These are phyloP conservation scores for Phaffomyces antillensis DNA, from an alignment of 805 yeast genomes.

Conservation along the genomic window DNA sequence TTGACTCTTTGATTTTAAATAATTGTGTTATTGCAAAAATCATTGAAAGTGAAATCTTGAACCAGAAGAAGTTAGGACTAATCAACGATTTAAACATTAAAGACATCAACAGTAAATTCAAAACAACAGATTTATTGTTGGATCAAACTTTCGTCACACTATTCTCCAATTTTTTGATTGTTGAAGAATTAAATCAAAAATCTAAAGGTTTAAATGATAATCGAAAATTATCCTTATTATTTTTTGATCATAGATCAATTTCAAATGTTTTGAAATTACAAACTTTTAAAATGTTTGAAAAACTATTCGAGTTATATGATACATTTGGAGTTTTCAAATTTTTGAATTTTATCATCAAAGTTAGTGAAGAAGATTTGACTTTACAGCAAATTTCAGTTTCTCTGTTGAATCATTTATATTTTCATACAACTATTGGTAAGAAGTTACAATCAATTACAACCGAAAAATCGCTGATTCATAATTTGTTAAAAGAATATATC, in stretches of 20 bases:
- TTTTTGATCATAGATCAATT: constrained; percentile 12
- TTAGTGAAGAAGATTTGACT: constrained; percentile 28
- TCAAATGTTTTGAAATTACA: constrained; percentile 18
- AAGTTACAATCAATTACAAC: constrained; percentile 10
- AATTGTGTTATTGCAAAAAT: constrained; percentile 7
- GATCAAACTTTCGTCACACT: constrained; percentile 12
- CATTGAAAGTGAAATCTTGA: constrained; percentile 1
- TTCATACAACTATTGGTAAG: constrained; percentile 8
- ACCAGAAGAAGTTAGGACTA: constrained; percentile 3
- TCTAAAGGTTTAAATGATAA: constrained; percentile 8
- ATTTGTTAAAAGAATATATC: constrained; percentile 20
- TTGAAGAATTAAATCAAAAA: constrained; percentile 13
- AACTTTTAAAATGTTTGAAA: constrained; percentile 24
- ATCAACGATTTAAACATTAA: constrained; percentile 4
- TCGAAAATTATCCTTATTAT: constrained; percentile 2
- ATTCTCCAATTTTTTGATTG: constrained; percentile 7
- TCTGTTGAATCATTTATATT: constrained; percentile 26
- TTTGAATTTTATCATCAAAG: constrained; percentile 26
- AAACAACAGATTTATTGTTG: constrained; percentile 7
- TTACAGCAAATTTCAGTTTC: constrained; percentile 27
- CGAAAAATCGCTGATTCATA: constrained; percentile 21
- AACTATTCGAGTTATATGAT: constrained; percentile 30
- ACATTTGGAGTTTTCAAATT: constrained; percentile 28
- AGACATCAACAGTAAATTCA: constrained; percentile 9
- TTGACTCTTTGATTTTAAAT: constrained; percentile 9